phyloP scores from a whole-genome alignment of 148 eudicot genomes.

The Vaccinium vitisidaea region DNA sequence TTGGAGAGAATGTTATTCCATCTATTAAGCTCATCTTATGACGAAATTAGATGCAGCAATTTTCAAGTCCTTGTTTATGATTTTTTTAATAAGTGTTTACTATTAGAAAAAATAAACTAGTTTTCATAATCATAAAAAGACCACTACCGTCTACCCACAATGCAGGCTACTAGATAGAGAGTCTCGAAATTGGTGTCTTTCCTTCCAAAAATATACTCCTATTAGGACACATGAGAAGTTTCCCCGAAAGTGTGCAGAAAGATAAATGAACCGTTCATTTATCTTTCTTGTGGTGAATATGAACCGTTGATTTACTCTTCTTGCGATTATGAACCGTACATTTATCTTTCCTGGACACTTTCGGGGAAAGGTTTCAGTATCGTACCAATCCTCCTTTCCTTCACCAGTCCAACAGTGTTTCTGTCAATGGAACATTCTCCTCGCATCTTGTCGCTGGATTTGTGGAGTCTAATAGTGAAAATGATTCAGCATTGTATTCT shows the following conservation, averaged over 20 bases:
- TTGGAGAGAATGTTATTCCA: not conserved
- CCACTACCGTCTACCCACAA: not conserved
- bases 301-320: no score
- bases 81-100: not conserved
- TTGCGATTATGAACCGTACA: no score
- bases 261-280: no score
- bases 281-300: no score
- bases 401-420: not conserved
- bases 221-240: no score
- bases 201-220: not conserved
- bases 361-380: no score
- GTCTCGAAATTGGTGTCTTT: not conserved
- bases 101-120: not conserved
- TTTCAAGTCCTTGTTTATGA: no score
- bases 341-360: no score
- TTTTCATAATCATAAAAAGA: not conserved
- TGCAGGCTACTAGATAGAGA: not conserved
- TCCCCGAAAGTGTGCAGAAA: no score
- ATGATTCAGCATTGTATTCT: not conserved
- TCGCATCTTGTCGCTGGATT: not conserved
- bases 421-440: not conserved
- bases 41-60: not conserved
- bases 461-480: not conserved
- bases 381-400: no score
- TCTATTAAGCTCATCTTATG: not conserved